These are phyloP conservation scores for Mycena kentingensis DNA, from an alignment of 768 basidiomycete genomes.

Conservation along the genomic window DNA sequence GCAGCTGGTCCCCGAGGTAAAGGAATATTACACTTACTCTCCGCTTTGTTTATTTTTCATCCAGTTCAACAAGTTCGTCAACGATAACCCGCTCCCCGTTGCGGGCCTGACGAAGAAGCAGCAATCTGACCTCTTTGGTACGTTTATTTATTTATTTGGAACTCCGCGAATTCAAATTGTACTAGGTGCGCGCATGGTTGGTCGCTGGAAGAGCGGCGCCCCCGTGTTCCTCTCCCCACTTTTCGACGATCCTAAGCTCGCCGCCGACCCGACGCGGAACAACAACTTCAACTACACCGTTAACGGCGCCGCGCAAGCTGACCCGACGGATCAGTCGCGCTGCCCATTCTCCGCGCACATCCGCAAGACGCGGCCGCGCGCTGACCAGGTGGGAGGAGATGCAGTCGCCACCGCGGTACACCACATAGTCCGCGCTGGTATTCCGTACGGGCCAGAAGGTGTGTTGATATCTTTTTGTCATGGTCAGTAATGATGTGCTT, in stretches of 20 bases:
- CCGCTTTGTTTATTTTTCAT: neutral
- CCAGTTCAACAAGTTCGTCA: conserved; percentile 31
- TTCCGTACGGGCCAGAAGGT: conserved; percentile 36
- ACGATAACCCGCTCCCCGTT: conserved; percentile 22
- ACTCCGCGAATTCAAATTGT: neutral
- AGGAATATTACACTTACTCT: neutral
- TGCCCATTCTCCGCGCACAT: conserved; percentile 21
- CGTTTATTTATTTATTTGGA: neutral
- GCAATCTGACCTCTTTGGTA: conserved; percentile 33
- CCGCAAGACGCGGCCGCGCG: conserved; percentile 29
- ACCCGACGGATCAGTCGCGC: conserved; percentile 7
- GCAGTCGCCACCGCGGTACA: no score
- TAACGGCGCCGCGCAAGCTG: neutral
- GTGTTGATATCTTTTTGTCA: neutral
- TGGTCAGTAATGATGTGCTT: neutral
- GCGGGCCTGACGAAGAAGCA: conserved; percentile 21
- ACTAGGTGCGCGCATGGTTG: neutral
- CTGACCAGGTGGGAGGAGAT: conserved; percentile 16
- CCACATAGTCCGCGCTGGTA: conserved; percentile 35
- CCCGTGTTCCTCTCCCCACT: conserved; percentile 33
- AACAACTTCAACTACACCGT: conserved; percentile 35
- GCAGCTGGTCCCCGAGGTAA: no score
- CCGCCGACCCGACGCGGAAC: conserved; percentile 24
- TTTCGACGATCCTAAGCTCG: conserved; percentile 28
- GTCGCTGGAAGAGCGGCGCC: conserved; percentile 29